Conservation (phyloP, 805 yeast genomes). For the Zygosaccharomyces pseudorouxii region DNA sequence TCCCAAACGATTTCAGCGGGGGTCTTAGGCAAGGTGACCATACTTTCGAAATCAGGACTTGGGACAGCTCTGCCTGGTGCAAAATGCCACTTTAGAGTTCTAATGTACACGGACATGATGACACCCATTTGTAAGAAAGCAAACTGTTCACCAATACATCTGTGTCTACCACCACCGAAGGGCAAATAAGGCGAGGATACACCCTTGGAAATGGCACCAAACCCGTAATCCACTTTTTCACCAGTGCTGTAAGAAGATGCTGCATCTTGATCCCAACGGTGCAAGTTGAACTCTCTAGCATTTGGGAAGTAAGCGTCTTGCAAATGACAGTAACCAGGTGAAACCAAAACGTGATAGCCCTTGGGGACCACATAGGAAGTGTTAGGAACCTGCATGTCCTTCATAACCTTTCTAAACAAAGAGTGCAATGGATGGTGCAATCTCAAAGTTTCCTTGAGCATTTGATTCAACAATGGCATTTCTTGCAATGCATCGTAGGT, state of each 20-base stretch:
- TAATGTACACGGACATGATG: slow-evolving; percentile 67
- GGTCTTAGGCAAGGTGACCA: slow-evolving; percentile 85
- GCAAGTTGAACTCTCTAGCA: slow-evolving; percentile 69
- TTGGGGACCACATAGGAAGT: slow-evolving; percentile 77
- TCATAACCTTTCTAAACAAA: slow-evolving; percentile 83
- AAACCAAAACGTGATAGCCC: slow-evolving; percentile 85
- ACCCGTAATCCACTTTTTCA: slow-evolving; percentile 80
- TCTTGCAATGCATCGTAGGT: slow-evolving; percentile 79
- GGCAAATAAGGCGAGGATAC: slow-evolving; percentile 94
- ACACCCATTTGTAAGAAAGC: slow-evolving; percentile 92
- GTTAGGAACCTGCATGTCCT: slow-evolving; percentile 73
- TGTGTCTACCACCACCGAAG: slow-evolving; percentile 98
- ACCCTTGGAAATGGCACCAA: slow-evolving; percentile 93
- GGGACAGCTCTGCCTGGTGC: slow-evolving; percentile 56
- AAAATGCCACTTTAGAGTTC: slow-evolving; percentile 71
- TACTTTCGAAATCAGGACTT: slow-evolving; percentile 71
- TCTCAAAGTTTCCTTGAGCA: slow-evolving; percentile 89
- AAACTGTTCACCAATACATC: slow-evolving; percentile 98
- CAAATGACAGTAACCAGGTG: slow-evolving; percentile 88
- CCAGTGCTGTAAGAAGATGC: slow-evolving; percentile 33
- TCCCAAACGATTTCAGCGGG: slow-evolving; percentile 74
- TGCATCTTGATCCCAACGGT: slow-evolving; percentile 68
- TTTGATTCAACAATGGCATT: slow-evolving; percentile 75
- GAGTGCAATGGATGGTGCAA: slow-evolving; percentile 97
- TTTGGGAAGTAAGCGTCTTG: slow-evolving; percentile 75